phyloP scores from a whole-genome alignment of 2,329 filamentous ascomycete species.

The Pestalotiopsis sp. region DNA sequence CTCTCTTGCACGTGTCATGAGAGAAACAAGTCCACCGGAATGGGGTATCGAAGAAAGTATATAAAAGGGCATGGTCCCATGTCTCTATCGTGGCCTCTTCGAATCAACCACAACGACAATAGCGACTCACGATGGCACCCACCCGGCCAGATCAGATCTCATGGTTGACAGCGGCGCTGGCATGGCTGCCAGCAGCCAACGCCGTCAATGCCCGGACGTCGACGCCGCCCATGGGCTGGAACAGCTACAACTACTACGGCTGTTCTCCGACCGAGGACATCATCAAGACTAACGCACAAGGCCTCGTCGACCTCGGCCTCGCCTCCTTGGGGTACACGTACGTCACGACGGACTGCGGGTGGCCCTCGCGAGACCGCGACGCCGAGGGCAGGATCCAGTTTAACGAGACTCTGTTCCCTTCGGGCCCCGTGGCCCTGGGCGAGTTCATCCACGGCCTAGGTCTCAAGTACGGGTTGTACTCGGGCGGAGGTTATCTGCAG shows the following conservation, averaged over 20 bases:
- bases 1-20: neutral
- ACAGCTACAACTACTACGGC: conserved; percentile 59
- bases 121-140: neutral
- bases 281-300: conserved; percentile 54
- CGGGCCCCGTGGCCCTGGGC: conserved; percentile 49
- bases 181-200: neutral
- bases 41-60: neutral
- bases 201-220: conserved; percentile 23
- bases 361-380: conserved; percentile 45
- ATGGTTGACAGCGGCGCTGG: neutral
- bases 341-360: conserved; percentile 63
- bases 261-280: conserved; percentile 51
- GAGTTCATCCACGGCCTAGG: conserved; percentile 51
- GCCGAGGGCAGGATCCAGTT: conserved; percentile 49
- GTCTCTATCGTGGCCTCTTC: neutral
- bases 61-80: neutral
- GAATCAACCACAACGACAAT: neutral
- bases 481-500: conserved; percentile 48
- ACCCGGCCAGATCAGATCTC: neutral
- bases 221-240: conserved; percentile 56
- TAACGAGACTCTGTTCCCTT: conserved; percentile 52
- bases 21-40: neutral
- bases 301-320: conserved; percentile 54
- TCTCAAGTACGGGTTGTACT: conserved; percentile 58
- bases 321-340: conserved; percentile 55